phyloP scores from a whole-genome alignment of 257 asterid species.

The Lycium barbarum region DNA sequence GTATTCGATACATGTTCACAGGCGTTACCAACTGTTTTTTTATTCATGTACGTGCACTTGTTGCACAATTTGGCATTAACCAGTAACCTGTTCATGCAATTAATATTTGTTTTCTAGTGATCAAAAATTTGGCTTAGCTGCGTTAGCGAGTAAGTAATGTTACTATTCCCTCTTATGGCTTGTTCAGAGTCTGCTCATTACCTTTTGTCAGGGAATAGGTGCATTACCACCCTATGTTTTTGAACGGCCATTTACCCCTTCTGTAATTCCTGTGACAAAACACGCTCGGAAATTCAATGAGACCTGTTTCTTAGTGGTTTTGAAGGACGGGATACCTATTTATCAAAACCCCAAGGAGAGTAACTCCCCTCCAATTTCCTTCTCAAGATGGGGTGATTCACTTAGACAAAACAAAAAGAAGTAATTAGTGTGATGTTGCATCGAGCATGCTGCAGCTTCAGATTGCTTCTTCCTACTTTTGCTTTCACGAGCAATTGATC shows the following conservation, averaged over 20 bases:
- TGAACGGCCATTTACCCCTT: conserved; percentile 9
- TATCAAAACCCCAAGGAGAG: neutral
- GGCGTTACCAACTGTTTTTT: neutral
- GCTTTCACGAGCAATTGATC: neutral
- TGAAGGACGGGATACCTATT: neutral
- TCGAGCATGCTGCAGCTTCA: neutral
- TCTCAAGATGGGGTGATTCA: neutral
- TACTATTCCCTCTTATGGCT: neutral
- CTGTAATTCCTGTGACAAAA: neutral
- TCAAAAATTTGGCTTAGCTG: neutral
- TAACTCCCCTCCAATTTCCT: conserved; percentile 24
- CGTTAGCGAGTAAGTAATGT: neutral
- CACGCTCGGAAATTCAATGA: conserved; percentile 12
- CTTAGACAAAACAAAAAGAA: neutral
- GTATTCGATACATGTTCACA: neutral
- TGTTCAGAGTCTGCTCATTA: neutral
- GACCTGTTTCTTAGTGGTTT: neutral
- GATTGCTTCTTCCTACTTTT: conserved; percentile 25
- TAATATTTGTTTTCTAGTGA: conserved; percentile 3
- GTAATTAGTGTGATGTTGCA: neutral
- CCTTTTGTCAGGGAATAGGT: conserved; percentile 4
- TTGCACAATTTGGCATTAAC: conserved; percentile 10
- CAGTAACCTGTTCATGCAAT: neutral
- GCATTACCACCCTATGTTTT: conserved; percentile 1
- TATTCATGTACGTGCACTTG: neutral